These are phyloP conservation scores for Naegleria fowleri DNA, from an alignment of 208 protist species.

Conservation along the genomic window DNA sequence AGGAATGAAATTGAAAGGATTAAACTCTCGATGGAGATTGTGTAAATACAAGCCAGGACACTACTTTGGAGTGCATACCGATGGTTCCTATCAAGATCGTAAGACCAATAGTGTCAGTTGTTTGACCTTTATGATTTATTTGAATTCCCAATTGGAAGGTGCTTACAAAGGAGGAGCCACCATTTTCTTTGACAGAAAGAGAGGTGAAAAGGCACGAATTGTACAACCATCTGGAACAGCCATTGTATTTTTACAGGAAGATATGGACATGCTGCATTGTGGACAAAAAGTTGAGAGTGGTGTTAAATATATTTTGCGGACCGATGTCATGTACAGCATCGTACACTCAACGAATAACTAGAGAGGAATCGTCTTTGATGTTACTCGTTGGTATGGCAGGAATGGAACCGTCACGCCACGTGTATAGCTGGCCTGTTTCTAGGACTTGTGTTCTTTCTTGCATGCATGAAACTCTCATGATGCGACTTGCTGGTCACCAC, in stretches of 20 bases:
- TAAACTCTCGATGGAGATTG: neutral
- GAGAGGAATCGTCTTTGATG: too few relatives aligned
- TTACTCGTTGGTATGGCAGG: too few relatives aligned
- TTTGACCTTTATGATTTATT: slow-evolving; percentile 19
- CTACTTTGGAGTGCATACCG: slow-evolving; percentile 8
- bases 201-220: neutral
- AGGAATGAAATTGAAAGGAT: neutral
- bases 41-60: slow-evolving; percentile 16
- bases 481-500: too few relatives aligned
- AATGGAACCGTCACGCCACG: too few relatives aligned
- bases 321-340: neutral
- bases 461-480: too few relatives aligned
- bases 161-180: neutral
- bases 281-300: neutral
- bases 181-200: neutral
- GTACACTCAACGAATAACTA: too few relatives aligned
- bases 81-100: neutral
- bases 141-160: neutral
- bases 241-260: slow-evolving; percentile 26
- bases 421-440: too few relatives aligned
- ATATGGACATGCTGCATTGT: neutral
- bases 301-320: slow-evolving; percentile 11
- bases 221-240: neutral
- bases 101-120: neutral
- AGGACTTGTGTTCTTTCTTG: too few relatives aligned